Percentiles rank a stretch among this genome's conserved stretches.
Evolutionary conservation across 495 filamentous ascomycete genomes (phyloP).

Genomic region (Aspergillus baeticus): DNA sequence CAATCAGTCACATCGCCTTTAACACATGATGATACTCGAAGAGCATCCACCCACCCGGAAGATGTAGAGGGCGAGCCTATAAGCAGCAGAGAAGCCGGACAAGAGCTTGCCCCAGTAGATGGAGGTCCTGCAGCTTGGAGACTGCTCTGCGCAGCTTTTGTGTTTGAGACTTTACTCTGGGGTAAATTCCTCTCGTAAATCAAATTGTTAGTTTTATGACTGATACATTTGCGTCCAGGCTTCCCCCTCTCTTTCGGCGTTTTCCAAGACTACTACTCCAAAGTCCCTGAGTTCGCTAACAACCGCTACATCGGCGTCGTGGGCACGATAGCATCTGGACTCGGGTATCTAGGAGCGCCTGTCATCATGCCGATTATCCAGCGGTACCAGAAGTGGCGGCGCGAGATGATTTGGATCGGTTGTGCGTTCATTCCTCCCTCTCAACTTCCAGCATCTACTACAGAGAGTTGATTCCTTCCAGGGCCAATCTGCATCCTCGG

Average conservation of each 20-base stretch:
- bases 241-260: constrained; percentile 1
- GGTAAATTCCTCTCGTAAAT: neutral
- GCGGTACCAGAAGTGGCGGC: neutral
- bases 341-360: neutral
- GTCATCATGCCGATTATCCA: neutral
- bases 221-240: neutral
- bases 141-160: neutral
- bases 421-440: too few relatives aligned
- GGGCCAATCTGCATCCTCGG: too few relatives aligned
- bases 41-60: too few relatives aligned
- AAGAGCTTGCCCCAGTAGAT: too few relatives aligned
- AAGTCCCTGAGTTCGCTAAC: neutral
- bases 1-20: too few relatives aligned
- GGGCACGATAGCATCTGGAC: neutral
- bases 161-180: neutral
- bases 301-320: neutral
- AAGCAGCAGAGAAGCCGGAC: too few relatives aligned
- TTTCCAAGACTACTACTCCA: constrained; percentile 1
- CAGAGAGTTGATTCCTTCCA: too few relatives aligned
- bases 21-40: too few relatives aligned
- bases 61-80: too few relatives aligned
- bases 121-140: neutral
- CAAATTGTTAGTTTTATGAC: too few relatives aligned
- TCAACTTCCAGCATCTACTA: too few relatives aligned
- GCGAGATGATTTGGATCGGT: neutral